phyloP scores from a whole-genome alignment of 495 filamentous ascomycete species.

The Penicillium parvum region DNA sequence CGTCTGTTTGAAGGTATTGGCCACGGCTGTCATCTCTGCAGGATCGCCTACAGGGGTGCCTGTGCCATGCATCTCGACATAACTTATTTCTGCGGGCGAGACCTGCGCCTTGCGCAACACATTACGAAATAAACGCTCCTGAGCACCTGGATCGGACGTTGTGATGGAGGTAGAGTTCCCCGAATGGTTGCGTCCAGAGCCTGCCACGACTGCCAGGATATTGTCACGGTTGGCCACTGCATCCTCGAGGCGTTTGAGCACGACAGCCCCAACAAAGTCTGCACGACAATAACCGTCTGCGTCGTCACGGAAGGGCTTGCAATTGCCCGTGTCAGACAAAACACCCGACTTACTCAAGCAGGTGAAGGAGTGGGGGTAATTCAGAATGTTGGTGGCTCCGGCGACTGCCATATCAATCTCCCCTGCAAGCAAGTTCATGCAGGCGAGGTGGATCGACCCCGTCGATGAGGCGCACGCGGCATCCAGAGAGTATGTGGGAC shows the following conservation, averaged over 20 bases:
- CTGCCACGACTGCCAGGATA: slow-evolving; percentile 38
- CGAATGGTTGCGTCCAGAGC: slow-evolving; percentile 40
- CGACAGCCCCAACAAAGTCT: slow-evolving; percentile 42
- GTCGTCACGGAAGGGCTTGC: slow-evolving; percentile 63
- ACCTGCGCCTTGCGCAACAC: slow-evolving; percentile 43
- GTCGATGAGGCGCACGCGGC: no score
- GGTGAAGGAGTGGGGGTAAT: slow-evolving; percentile 64
- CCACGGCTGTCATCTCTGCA: slow-evolving; percentile 27
- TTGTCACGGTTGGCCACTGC: slow-evolving; percentile 44
- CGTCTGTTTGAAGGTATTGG: slow-evolving; percentile 26
- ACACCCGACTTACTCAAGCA: slow-evolving; percentile 67
- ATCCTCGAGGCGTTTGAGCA: slow-evolving; percentile 46
- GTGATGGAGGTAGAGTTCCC: slow-evolving; percentile 44
- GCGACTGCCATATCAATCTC: no score
- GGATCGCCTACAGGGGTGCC: slow-evolving; percentile 42
- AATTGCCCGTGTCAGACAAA: slow-evolving; percentile 63
- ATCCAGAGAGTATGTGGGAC: no score
- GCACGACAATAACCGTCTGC: slow-evolving; percentile 70
- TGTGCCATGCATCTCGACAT: slow-evolving; percentile 49
- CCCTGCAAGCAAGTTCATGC: no score
- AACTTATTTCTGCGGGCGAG: slow-evolving; percentile 45
- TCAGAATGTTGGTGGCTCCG: slow-evolving; percentile 61
- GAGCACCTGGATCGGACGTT: slow-evolving; percentile 45
- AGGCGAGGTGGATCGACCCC: no score
- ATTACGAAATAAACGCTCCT: slow-evolving; percentile 38